Evolutionary conservation across 2,329 filamentous ascomycete species (phyloP).

Genomic region (Stylonectria norvegica): DNA sequence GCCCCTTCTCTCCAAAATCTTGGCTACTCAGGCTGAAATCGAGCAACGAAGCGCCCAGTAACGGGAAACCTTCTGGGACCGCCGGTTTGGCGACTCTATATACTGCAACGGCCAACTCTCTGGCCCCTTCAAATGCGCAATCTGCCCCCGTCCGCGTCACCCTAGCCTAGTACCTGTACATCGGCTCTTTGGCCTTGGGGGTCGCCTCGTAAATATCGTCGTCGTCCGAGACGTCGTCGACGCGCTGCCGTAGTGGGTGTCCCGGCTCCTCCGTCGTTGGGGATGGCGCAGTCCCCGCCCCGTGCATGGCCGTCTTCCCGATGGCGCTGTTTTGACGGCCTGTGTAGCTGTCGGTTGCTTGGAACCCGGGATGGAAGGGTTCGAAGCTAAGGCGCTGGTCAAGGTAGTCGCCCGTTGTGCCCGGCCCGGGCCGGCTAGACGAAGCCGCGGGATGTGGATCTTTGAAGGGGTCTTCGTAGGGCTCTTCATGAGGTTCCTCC

Average conservation of each 20-base stretch:
- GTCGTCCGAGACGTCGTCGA: conserved; percentile 30
- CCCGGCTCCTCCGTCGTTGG: conserved; percentile 12
- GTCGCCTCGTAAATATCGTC: conserved; percentile 42
- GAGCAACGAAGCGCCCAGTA: too few species aligned
- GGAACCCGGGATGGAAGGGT: conserved; percentile 39
- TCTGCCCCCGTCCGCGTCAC: too few species aligned
- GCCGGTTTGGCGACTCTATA: too few species aligned
- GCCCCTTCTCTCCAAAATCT: conserved; percentile 10
- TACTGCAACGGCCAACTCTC: not conserved
- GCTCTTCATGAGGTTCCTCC: conserved; percentile 22
- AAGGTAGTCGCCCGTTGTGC: conserved; percentile 17
- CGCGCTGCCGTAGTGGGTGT: conserved; percentile 14
- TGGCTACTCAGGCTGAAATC: too few species aligned
- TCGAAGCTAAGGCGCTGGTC: conserved; percentile 31
- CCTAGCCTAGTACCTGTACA: conserved; percentile 31
- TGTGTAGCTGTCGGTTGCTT: conserved; percentile 20
- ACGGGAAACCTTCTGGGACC: too few species aligned
- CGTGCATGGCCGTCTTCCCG: conserved; percentile 42
- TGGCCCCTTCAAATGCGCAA: too few species aligned
- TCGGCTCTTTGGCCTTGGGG: conserved; percentile 36
- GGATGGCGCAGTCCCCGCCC: conserved; percentile 26
- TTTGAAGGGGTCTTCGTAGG: conserved; percentile 35
- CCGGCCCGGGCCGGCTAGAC: conserved; percentile 12
- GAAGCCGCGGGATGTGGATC: conserved; percentile 27
- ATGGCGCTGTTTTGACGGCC: conserved; percentile 40